A percentile compares a stretch with the other conserved stretches of the same genome.
These are phyloP conservation scores for Bombardia bombarda DNA, from an alignment of 495 filamentous ascomycete genomes.

Conservation along the genomic window DNA sequence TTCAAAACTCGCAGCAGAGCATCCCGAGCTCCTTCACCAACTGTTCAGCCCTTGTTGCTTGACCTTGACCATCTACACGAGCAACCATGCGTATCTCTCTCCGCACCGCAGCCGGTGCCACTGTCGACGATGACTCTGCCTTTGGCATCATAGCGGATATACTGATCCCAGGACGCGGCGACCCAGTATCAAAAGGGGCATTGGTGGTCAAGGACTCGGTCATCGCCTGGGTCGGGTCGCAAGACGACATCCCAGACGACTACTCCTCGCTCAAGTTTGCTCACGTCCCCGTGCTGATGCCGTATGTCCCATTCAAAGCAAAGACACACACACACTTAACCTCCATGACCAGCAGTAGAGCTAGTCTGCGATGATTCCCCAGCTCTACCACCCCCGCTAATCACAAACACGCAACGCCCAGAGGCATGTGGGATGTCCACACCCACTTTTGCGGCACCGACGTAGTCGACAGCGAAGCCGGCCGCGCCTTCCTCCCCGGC, in stretches of 20 bases:
- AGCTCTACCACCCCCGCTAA: neutral
- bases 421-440: constrained; percentile 47
- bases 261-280: constrained; percentile 19
- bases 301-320: constrained; percentile 10
- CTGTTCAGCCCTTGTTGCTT: too few species aligned
- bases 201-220: constrained; percentile 32
- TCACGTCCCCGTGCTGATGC: constrained; percentile 38
- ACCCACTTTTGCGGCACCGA: constrained; percentile 30
- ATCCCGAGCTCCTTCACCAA: too few species aligned
- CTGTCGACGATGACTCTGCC: neutral
- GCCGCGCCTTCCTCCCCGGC: constrained; percentile 2
- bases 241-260: constrained; percentile 22
- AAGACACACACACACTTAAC: too few species aligned
- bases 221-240: constrained; percentile 36
- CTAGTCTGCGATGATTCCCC: too few species aligned
- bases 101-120: neutral
- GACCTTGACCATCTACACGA: neutral
- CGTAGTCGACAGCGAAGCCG: constrained; percentile 6
- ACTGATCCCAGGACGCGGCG: constrained; percentile 38
- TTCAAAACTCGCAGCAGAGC: too few species aligned
- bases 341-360: too few species aligned
- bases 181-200: constrained; percentile 29
- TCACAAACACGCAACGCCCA: neutral
- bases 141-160: constrained; percentile 27
- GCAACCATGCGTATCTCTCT: neutral